Base-by-base conservation (phyloP, 2,329 filamentous ascomycete species). In the Sporothrix variecibatus region DNA sequence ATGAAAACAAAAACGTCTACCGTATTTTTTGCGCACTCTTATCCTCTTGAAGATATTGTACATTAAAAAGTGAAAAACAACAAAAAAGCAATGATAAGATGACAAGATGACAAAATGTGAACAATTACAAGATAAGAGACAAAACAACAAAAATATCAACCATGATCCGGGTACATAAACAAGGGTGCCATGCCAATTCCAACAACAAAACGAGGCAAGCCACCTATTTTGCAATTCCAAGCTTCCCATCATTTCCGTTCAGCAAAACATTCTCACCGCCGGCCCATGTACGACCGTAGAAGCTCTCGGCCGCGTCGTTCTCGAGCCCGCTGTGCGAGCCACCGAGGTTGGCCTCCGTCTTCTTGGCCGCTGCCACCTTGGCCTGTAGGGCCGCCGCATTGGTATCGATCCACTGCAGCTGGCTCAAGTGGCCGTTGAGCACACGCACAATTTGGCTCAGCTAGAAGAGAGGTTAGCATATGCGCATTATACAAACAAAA, bases 401-500 rank as follows among this genome's bases (percentile, higher is more conserved):
- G 77, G 91, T 90, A 80, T 98, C 95, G 81, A 99, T 98, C 85
- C 93, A 93, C 83, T 98, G 95, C 75, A 99, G 87, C 82, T 98
- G 95, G 49, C 91, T 91, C 51, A 99, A 90, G 82, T 99, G 96
- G 31, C 92, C 91, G 82, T 99, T 99, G 78, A 99, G 91, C 69
- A 98, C 94, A 76, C 94, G 92, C 72, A 98, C 95, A 79, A 99
- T 97, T 83, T 98, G 94, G 78, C 94, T 95, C 80, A 98, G 87
- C 92, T 98, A 20, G 81, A 81, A 23, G 0, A 2, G 43, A n/a
- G 28, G 73, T 76, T 75, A 76, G 76, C 38, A 60, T 5, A 17
- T 6, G 9, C n/a, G n/a, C n/a, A n/a, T n/a, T n/a, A n/a, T n/a
- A n/a, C n/a, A n/a, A n/a, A n/a, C n/a, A n/a, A n/a, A n/a, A n/a